phyloP scores from a whole-genome alignment of 1,139 yeast genomes.

The Geotrichum carabidarum region DNA sequence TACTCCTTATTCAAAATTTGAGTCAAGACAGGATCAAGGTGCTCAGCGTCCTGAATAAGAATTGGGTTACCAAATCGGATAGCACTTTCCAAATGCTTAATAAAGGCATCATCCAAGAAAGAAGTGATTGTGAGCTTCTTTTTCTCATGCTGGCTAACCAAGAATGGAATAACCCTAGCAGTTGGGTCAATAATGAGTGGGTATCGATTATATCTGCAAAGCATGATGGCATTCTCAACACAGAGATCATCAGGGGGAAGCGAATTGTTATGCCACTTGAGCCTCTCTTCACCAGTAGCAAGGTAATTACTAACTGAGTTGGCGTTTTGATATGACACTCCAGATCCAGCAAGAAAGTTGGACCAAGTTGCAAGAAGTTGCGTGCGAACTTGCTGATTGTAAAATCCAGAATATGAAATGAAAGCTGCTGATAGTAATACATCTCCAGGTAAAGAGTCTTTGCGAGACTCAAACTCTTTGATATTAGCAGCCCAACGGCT shows the following conservation, averaged over 20 bases:
- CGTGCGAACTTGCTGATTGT: slow-evolving; percentile 51
- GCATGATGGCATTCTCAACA: slow-evolving; percentile 58
- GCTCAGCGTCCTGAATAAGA: slow-evolving; percentile 72
- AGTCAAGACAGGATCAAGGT: slow-evolving; percentile 67
- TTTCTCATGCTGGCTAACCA: slow-evolving; percentile 35
- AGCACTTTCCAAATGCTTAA: slow-evolving; percentile 71
- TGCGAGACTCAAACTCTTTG: slow-evolving; percentile 45
- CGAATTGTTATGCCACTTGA: slow-evolving; percentile 52
- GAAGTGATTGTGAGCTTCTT: slow-evolving; percentile 55
- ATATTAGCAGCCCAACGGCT: slow-evolving; percentile 69
- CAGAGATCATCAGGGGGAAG: slow-evolving; percentile 55
- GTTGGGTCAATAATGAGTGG: slow-evolving; percentile 76
- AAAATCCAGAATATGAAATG: slow-evolving; percentile 56
- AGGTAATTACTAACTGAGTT: slow-evolving; percentile 39
- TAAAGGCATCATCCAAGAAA: slow-evolving; percentile 65
- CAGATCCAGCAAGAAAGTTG: slow-evolving; percentile 37
- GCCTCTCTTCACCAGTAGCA: slow-evolving; percentile 41
- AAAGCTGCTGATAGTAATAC: slow-evolving; percentile 59
- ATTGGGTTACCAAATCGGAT: slow-evolving; percentile 76
- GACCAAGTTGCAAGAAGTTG: slow-evolving; percentile 44
- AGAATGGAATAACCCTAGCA: slow-evolving; percentile 43
- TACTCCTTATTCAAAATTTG: slow-evolving; percentile 59
- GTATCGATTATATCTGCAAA: slow-evolving; percentile 41
- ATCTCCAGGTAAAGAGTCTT: slow-evolving; percentile 57
- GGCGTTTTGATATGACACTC: slow-evolving; percentile 44